These are phyloP conservation scores for Yarrowia sp. DNA, from an alignment of 805 yeast genomes.

Conservation along the genomic window DNA sequence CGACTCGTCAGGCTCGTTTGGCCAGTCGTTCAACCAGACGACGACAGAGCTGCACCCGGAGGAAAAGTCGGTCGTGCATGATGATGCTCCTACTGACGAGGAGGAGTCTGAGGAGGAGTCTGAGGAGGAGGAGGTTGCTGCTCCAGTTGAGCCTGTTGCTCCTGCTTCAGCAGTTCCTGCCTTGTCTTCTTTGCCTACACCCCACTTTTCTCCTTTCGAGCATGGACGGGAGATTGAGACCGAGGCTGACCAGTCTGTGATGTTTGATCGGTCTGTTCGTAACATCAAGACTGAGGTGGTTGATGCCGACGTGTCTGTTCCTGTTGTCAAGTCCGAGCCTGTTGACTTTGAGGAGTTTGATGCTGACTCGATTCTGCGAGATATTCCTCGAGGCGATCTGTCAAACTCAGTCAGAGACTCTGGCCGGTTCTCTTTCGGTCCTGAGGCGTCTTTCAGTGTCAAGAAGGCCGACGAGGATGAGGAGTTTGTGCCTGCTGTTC, in stretches of 20 bases:
- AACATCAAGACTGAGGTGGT: neutral
- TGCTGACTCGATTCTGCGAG: constrained; percentile 1
- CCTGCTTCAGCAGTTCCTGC: neutral
- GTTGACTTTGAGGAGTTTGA: neutral
- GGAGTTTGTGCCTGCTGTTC: constrained; percentile 2
- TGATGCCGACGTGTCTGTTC: neutral
- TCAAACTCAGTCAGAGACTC: neutral
- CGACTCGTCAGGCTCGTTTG: neutral
- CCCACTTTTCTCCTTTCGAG: neutral
- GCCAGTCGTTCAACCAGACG: constrained; percentile 9
- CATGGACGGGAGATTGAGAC: neutral
- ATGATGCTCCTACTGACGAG: constrained; percentile 16
- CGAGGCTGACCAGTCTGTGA: neutral
- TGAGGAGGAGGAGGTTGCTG: neutral
- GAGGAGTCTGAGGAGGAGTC: neutral
- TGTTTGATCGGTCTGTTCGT: neutral
- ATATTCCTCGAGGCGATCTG: constrained; percentile 10
- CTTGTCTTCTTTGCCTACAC: neutral
- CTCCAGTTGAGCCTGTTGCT: neutral
- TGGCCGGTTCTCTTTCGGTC: constrained; percentile 17
- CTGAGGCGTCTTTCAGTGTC: constrained; percentile 10
- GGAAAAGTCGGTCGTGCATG: neutral
- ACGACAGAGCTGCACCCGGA: constrained; percentile 2
- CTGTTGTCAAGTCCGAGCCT: constrained; percentile 4
- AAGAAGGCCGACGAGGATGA: neutral